Conservation (phyloP, 768 basidiomycete species). For the Myochromella boudieri region DNA sequence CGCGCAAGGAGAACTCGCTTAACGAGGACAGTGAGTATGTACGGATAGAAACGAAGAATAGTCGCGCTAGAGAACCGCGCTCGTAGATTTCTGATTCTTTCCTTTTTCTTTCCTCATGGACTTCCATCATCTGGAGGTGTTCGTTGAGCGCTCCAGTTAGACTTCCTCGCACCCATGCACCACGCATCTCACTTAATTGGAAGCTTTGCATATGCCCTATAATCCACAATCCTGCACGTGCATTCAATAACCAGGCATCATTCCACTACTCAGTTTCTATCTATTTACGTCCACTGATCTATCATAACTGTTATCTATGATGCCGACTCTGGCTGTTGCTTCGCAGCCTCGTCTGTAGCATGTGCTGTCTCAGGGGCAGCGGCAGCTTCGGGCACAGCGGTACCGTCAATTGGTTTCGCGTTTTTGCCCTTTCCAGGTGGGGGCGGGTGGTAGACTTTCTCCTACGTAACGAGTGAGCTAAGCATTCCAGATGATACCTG, state of each 20-base stretch:
- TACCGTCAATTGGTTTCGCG: slow-evolving; percentile 21
- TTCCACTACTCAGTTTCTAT: slow-evolving; percentile 8
- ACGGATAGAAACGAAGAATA: slow-evolving; percentile 72
- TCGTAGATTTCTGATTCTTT: slow-evolving; percentile 1
- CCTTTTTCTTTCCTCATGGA: not conserved
- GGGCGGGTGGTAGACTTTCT: slow-evolving; percentile 81
- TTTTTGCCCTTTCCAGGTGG: slow-evolving; percentile 79
- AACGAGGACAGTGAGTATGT: slow-evolving; percentile 80
- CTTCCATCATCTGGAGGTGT: too few species aligned
- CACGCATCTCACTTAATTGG: slow-evolving; percentile 3
- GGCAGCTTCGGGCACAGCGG: not conserved
- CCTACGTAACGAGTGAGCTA: slow-evolving; percentile 37
- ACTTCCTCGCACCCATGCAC: not conserved
- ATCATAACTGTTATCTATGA: slow-evolving; percentile 6
- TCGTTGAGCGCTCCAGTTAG: too few species aligned
- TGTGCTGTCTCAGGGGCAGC: slow-evolving; percentile 12
- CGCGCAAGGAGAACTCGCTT: slow-evolving; percentile 57
- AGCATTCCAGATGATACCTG: not conserved
- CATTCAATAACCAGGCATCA: slow-evolving; percentile 10
- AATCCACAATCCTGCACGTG: slow-evolving; percentile 11
- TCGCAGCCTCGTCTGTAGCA: not conserved
- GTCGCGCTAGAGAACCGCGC: slow-evolving; percentile 40
- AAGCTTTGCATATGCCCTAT: not conserved
- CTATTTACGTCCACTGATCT: not conserved
- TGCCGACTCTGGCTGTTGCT: not conserved